phyloP scores from a whole-genome alignment of 371 early-diverging fungal genomes.

The Mucor racemosus region DNA sequence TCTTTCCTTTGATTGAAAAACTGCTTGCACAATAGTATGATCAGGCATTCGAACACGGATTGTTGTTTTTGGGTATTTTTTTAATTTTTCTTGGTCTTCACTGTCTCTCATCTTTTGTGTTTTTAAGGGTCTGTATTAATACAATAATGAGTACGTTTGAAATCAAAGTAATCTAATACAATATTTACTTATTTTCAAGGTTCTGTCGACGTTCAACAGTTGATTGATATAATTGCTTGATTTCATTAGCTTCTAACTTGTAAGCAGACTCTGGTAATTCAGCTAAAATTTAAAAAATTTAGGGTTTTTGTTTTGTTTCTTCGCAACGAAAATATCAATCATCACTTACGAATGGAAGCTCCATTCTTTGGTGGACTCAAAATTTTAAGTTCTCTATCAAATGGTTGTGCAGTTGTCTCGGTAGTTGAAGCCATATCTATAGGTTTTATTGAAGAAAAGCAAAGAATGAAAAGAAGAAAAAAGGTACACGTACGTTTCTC shows the following conservation, averaged over 20 bases:
- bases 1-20: slow-evolving; percentile 49
- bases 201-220: slow-evolving; percentile 44
- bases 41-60: slow-evolving; percentile 56
- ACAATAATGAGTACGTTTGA: not conserved
- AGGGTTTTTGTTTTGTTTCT: not conserved
- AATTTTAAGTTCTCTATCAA: slow-evolving; percentile 41
- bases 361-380: slow-evolving; percentile 40
- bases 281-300: slow-evolving; percentile 18
- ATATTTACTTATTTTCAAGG: slow-evolving; percentile 44
- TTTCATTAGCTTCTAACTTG: slow-evolving; percentile 42
- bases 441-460: not conserved
- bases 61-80: slow-evolving; percentile 51
- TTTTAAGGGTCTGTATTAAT: slow-evolving; percentile 44
- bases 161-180: not conserved
- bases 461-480: not conserved
- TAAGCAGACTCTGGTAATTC: slow-evolving; percentile 54
- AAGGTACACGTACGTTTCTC: slow-evolving; percentile 12
- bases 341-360: slow-evolving; percentile 29
- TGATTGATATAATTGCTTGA: slow-evolving; percentile 47
- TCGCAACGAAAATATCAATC: not conserved
- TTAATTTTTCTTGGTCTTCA: slow-evolving; percentile 50
- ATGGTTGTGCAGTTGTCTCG: not conserved
- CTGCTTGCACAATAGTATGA: slow-evolving; percentile 45
- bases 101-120: slow-evolving; percentile 52
- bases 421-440: slow-evolving; percentile 3